phyloP scores from a whole-genome alignment of 1,284 basidiomycete genomes.

The Ustilago sp. region DNA sequence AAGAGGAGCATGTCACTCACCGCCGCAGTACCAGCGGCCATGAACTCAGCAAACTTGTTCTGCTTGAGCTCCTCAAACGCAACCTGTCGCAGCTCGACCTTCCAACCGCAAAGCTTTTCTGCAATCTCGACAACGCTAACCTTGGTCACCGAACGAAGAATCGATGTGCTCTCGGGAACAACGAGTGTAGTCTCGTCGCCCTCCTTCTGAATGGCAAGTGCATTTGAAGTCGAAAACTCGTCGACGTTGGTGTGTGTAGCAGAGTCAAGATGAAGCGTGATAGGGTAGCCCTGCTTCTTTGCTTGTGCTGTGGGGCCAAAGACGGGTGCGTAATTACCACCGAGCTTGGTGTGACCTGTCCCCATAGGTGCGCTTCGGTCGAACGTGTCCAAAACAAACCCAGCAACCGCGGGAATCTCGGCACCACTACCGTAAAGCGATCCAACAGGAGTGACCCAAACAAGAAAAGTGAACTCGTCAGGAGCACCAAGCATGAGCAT shows the following conservation, averaged over 20 bases:
- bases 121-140: constrained; percentile 64
- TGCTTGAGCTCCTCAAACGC: constrained; percentile 60
- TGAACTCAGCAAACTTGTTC: constrained; percentile 58
- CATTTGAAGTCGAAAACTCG: constrained; percentile 70
- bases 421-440: constrained; percentile 68
- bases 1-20: neutral
- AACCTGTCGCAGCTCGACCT: constrained; percentile 66
- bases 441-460: constrained; percentile 69
- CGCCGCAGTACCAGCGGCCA: constrained; percentile 67
- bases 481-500: constrained; percentile 65
- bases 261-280: constrained; percentile 68
- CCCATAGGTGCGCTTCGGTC: constrained; percentile 69
- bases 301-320: constrained; percentile 62
- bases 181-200: constrained; percentile 41
- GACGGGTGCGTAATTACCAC: constrained; percentile 69
- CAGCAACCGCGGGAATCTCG: constrained; percentile 68
- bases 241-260: constrained; percentile 64
- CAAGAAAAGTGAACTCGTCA: constrained; percentile 68
- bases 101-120: constrained; percentile 66
- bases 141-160: constrained; percentile 58
- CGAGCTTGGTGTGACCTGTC: constrained; percentile 68
- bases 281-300: constrained; percentile 68
- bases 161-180: constrained; percentile 55
- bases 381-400: constrained; percentile 68
- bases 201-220: constrained; percentile 60